Evolutionary conservation across 108 stramenopile genomes (phyloP), one percentile per base, ranked within the genome.

Genomic region (Chaetoceros muelleri): DNA sequence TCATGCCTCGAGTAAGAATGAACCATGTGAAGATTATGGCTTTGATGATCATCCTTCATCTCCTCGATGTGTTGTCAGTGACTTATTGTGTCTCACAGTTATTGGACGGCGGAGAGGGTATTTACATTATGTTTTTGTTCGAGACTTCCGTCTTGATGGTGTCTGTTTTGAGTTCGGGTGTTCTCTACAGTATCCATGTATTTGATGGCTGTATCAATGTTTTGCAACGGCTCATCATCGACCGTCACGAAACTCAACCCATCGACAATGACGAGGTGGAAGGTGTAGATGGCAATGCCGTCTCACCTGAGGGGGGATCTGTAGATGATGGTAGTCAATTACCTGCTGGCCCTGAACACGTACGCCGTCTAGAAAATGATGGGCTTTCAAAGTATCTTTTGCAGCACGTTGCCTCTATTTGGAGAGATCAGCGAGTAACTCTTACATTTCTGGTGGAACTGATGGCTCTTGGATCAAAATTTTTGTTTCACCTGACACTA

Each of bases 401-500:
- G n/a, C 60, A 67, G 45, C 69, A 49, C 3, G 21, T 74, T 24
- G 69, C 73, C 16, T 40, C 34, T 13, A 40, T 40, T 10, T 40
- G 34, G 34, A 40, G 34, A 40, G 34, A 40, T 40, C 34, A 40
- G 13, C 34, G 34, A 5, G 13, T 40, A 5, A 40, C 34, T 40
- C 8, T 13, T 40, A 40, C 34, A 40, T 40, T 40, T 13, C 13
- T 87, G 21, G 77, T 97, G 19, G 95, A 97, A 76, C 62, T 99
- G 24, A 74, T 90, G 53, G 90, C 93, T 22, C 91, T 96, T 64
- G 81, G 84, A 25, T 72, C 91, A 48, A 89, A 85, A 62, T 96
- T 99, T 58, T 29, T 93, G n/a, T 93, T 95, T 61, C 96, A 98
- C 66, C 25, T 95, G 2, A 74, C 80, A 7, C 98, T 98, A 66